Base-by-base conservation (phyloP, 1,284 basidiomycete species). In the Paramarasmius palmivorus region DNA sequence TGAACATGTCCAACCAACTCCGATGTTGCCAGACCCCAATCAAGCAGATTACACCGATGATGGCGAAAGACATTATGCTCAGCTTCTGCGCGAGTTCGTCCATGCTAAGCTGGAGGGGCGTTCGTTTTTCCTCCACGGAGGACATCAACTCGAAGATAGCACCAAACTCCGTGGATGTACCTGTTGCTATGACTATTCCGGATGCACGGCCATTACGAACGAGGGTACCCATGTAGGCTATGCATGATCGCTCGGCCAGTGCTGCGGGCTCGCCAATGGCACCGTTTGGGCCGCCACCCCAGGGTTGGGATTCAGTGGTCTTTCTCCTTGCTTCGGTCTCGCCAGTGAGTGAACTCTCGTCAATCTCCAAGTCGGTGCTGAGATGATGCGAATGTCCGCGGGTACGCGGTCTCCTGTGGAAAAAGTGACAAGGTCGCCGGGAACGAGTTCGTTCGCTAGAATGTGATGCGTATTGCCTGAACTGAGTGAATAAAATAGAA, bases 91-190 rank as follows among this genome's bases (percentile, higher is more conserved):
- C 96, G 9, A 99, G 83, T 65, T 98, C 95, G 68, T 98, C 96
- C 96, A 99, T 98, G 65, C 83, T 92, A 17, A 93, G 73, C 68
- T 99, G 96, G 29, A 99, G 75, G 0, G 95, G 96, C 3, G 96
- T 98, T 42, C 94, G 85, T 65, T 90, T 90, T 71, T 98, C 95
- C 59, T 95, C 91, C 60, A 93, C 92, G 65, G 97, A 93, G 70
- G 98, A 94, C 90, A 98, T 95, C 94, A 98, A 97, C 19, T 88
- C 85, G 69, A 99, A 98, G 60, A 99, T 93, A 55, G 95, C 87
- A 17, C 96, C 96, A 68, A 98, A 97, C 67, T 99, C 96, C 1
- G 94, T 96, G 56, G 89, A 82, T 4, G 82, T 78, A 2, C 96
- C 96, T 0, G 90, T 98, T 2, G 91, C 93, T 57, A 98, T 89